These are phyloP conservation scores for Lachnum nothofagi DNA, from an alignment of 2,329 filamentous ascomycete genomes.

Conservation along the genomic window DNA sequence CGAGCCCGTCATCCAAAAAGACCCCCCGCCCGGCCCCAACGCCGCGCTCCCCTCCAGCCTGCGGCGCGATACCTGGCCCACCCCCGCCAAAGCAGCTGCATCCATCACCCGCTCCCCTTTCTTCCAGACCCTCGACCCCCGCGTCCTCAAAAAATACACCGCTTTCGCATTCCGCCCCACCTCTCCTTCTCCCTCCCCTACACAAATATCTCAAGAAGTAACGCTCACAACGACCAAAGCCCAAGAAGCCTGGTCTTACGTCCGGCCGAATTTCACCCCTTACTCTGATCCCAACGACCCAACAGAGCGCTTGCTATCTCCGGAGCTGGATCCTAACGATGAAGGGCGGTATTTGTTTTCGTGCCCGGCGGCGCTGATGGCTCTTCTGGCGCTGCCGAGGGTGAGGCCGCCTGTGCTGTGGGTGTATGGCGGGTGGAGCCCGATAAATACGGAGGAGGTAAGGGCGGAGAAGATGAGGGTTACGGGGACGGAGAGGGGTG, in stretches of 20 bases:
- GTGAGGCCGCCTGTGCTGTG: neutral
- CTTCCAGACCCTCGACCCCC: slow-evolving; percentile 73
- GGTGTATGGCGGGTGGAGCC: neutral
- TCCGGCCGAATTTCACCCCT: slow-evolving; percentile 49
- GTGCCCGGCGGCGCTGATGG: neutral
- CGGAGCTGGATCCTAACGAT: neutral
- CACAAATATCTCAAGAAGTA: slow-evolving; percentile 41
- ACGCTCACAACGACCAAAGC: slow-evolving; percentile 76
- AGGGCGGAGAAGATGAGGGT: neutral
- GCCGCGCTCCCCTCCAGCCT: neutral
- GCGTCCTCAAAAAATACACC: slow-evolving; percentile 68
- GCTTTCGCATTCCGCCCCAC: slow-evolving; percentile 66
- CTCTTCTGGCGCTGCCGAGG: neutral
- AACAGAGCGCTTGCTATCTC: neutral
- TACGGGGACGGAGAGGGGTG: neutral
- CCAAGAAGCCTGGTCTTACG: slow-evolving; percentile 74
- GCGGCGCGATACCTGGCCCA: neutral
- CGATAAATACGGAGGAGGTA: neutral
- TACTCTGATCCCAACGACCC: neutral
- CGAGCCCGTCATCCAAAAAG: slow-evolving; percentile 67
- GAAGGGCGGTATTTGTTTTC: neutral
- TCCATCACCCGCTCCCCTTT: slow-evolving; percentile 51
- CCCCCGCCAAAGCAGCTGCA: neutral
- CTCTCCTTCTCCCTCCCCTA: slow-evolving; percentile 44
- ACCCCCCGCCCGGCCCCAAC: slow-evolving; percentile 5